Evolutionary conservation across 441 rosid species (phyloP).

Genomic region (Erodium moschatum): DNA sequence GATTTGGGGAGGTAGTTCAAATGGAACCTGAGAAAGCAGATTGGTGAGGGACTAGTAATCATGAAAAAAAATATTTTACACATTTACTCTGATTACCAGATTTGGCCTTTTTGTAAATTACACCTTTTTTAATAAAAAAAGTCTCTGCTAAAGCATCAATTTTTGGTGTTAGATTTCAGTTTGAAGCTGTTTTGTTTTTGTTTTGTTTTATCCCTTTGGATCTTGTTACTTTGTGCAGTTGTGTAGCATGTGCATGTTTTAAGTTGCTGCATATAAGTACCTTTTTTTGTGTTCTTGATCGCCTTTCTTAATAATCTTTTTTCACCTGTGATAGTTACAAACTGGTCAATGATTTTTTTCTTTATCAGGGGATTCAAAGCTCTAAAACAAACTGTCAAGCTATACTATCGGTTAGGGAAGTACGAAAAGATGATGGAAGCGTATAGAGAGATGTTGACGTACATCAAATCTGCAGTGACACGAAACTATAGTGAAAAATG

Average conservation of each 20-base stretch:
- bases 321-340: not conserved
- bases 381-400: constrained; percentile 92
- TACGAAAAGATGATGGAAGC: constrained; percentile 93
- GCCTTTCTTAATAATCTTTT: not conserved
- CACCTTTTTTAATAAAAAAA: not conserved
- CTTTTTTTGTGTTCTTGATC: not conserved
- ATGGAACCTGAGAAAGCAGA: constrained; percentile 99
- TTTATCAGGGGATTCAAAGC: constrained; percentile 90
- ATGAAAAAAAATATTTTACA: not conserved
- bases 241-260: not conserved
- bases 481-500: constrained; percentile 97
- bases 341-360: constrained; percentile 6
- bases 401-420: constrained; percentile 80
- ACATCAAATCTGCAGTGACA: constrained; percentile 94
- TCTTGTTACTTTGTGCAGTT: not conserved
- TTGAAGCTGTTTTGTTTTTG: not conserved
- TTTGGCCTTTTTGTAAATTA: not conserved
- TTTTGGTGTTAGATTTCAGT: not conserved
- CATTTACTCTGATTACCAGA: not conserved
- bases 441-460: constrained; percentile 86
- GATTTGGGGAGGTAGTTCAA: constrained; percentile 80
- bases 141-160: not conserved
- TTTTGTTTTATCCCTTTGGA: not conserved
- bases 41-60: constrained; percentile 42
- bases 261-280: not conserved